phyloP scores from a whole-genome alignment of 768 basidiomycete genomes.

The Floccularia luteovirens region DNA sequence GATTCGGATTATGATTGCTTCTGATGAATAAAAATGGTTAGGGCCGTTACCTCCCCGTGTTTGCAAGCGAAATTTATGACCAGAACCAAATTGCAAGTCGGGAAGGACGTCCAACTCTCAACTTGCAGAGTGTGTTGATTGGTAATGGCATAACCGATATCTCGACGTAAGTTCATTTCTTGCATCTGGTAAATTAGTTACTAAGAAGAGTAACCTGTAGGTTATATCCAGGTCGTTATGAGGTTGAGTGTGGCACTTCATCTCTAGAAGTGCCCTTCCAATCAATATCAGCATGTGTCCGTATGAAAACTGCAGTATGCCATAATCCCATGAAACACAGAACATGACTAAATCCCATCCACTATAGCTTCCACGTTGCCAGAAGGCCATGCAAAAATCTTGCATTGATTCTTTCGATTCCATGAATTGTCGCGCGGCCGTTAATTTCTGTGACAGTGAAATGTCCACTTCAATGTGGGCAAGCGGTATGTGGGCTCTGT shows the following conservation, averaged over 20 bases:
- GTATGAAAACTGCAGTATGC: slow-evolving; percentile 53
- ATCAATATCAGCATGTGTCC: slow-evolving; percentile 45
- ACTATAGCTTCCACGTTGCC: slow-evolving; percentile 58
- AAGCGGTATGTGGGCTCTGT: slow-evolving; percentile 24
- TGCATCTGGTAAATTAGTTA: slow-evolving; percentile 16
- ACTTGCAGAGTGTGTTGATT: slow-evolving; percentile 63
- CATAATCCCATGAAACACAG: background rate
- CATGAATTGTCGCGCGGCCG: slow-evolving; percentile 61
- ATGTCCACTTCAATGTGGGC: slow-evolving; percentile 38
- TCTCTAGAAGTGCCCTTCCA: slow-evolving; percentile 47
- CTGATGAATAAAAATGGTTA: slow-evolving; percentile 12
- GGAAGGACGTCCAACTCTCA: slow-evolving; percentile 52
- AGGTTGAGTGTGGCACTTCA: slow-evolving; percentile 54
- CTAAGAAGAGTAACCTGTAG: slow-evolving; percentile 11
- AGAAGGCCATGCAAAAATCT: slow-evolving; percentile 41
- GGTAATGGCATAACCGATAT: slow-evolving; percentile 51
- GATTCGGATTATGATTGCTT: background rate
- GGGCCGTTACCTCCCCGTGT: slow-evolving; percentile 68
- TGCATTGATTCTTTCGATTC: slow-evolving; percentile 65
- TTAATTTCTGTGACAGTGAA: slow-evolving; percentile 54
- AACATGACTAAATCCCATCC: background rate
- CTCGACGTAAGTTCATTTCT: slow-evolving; percentile 25
- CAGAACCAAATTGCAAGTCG: slow-evolving; percentile 46
- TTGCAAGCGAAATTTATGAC: slow-evolving; percentile 72
- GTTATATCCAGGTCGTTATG: slow-evolving; percentile 41